Evolutionary conservation across 805 yeast genomes (phyloP).

Genomic region (Kodamaea kaohsiungensis): DNA sequence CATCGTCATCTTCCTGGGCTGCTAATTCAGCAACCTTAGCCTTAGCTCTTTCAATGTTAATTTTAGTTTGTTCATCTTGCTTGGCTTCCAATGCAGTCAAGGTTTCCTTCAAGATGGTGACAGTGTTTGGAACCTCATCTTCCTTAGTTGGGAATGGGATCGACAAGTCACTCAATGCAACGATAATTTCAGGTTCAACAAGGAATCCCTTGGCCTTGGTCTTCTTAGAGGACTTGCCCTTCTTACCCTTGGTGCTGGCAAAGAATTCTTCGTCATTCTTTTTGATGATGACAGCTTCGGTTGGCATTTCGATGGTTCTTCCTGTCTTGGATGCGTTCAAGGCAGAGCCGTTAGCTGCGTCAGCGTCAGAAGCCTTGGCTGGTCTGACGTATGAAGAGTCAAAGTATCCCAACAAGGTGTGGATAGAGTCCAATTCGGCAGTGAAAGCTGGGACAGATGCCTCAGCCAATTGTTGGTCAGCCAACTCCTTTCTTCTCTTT

Average conservation of each 20-base stretch:
- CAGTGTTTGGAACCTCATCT: constrained; percentile 67
- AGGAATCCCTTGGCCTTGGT: constrained; percentile 58
- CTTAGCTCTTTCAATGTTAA: constrained; percentile 74
- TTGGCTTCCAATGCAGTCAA: constrained; percentile 63
- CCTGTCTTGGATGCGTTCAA: constrained; percentile 21
- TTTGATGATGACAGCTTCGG: constrained; percentile 60
- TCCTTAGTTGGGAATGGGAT: constrained; percentile 75
- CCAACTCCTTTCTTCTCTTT: constrained; percentile 52
- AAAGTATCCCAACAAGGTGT: constrained; percentile 67
- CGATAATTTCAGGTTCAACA: constrained; percentile 78
- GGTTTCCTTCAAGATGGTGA: constrained; percentile 70
- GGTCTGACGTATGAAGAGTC: constrained; percentile 78
- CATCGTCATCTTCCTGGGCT: constrained; percentile 39
- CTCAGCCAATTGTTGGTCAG: constrained; percentile 68
- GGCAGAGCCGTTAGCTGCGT: constrained; percentile 17
- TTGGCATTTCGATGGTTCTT: constrained; percentile 63
- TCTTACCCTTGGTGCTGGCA: constrained; percentile 46
- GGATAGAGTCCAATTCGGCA: constrained; percentile 73
- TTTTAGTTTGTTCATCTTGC: constrained; percentile 80
- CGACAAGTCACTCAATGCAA: constrained; percentile 71
- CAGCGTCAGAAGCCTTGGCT: constrained; percentile 29
- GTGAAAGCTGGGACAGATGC: constrained; percentile 85
- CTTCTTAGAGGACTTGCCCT: constrained; percentile 52
- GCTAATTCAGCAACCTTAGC: constrained; percentile 72
- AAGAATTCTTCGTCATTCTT: constrained; percentile 63